These are phyloP conservation scores for Yamadazyma sp. DNA, from an alignment of 1,139 yeast species.

Conservation along the genomic window DNA sequence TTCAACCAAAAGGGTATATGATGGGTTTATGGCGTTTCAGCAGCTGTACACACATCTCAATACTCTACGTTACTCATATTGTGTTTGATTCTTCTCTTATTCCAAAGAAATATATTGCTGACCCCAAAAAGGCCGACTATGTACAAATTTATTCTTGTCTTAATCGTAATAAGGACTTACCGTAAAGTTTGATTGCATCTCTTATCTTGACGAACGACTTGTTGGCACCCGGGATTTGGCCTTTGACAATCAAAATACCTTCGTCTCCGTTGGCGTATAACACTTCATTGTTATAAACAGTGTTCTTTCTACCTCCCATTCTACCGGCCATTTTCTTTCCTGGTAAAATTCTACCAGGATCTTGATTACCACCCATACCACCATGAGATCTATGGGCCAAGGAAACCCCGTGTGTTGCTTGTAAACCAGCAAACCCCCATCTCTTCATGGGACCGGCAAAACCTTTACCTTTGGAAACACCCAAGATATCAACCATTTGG, in stretches of 20 bases:
- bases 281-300: conserved; percentile 75
- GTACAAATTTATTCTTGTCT: conserved; percentile 15
- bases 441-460: conserved; percentile 98
- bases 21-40: no score
- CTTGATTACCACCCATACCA: conserved; percentile 93
- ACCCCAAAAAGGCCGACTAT: conserved; percentile 6
- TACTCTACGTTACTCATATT: background rate
- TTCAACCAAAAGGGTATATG: conserved; percentile 14
- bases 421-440: conserved; percentile 86
- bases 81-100: no score
- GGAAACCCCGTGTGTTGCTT: conserved; percentile 96
- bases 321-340: conserved; percentile 99
- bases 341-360: conserved; percentile 94
- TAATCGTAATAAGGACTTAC: conserved; percentile 27
- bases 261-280: conserved; percentile 77
- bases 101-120: background rate
- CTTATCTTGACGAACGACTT: conserved; percentile 72
- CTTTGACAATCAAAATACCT: conserved; percentile 82
- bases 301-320: conserved; percentile 78
- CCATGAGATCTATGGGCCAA: conserved; percentile 94
- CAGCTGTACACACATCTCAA: no score
- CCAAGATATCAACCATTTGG: conserved; percentile 77
- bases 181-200: conserved; percentile 62
- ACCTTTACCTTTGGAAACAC: conserved; percentile 91
- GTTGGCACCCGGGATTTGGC: conserved; percentile 89